phyloP scores from a whole-genome alignment of 2,329 filamentous ascomycete species.

The Ophiostoma fasciatum region DNA sequence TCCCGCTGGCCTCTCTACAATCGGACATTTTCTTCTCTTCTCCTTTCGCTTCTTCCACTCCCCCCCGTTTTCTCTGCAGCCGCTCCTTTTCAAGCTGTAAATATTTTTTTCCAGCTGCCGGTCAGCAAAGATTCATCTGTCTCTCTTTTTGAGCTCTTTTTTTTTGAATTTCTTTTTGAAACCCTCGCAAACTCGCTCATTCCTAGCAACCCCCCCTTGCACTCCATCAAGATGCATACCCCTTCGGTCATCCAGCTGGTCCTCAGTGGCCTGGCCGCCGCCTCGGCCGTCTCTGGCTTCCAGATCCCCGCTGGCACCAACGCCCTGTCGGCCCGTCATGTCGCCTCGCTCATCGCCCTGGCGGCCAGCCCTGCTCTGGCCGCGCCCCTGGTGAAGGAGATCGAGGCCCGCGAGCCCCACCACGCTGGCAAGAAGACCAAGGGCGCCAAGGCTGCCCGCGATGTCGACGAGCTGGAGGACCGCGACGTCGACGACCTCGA shows the following conservation, averaged over 20 bases:
- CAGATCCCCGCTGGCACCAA: constrained; percentile 11
- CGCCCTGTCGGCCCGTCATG: constrained; percentile 12
- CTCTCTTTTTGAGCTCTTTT: constrained; percentile 6
- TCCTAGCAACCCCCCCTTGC: not conserved
- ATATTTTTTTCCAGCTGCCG: constrained; percentile 15
- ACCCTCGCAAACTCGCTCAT: constrained; percentile 8
- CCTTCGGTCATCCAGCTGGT: constrained; percentile 18
- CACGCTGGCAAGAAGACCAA: constrained; percentile 14
- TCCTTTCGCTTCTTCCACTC: constrained; percentile 8
- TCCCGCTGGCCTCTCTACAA: constrained; percentile 6
- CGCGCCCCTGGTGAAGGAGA: constrained; percentile 9
- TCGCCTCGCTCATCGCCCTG: constrained; percentile 16
- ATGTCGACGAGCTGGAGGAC: constrained; percentile 3
- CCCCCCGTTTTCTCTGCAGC: constrained; percentile 11
- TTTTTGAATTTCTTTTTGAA: constrained; percentile 5
- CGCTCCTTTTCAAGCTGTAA: constrained; percentile 11
- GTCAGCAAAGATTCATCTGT: constrained; percentile 17
- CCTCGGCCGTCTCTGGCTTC: constrained; percentile 18
- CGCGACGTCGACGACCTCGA: constrained; percentile 1
- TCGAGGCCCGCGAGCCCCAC: constrained; percentile 12
- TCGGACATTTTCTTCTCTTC: constrained; percentile 4
- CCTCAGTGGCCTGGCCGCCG: constrained; percentile 17
- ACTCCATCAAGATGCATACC: constrained; percentile 17
- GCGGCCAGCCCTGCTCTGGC: constrained; percentile 15
- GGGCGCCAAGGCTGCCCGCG: constrained; percentile 2